Evolutionary conservation across 768 basidiomycete species (phyloP).

Genomic region (Mycena filopes): DNA sequence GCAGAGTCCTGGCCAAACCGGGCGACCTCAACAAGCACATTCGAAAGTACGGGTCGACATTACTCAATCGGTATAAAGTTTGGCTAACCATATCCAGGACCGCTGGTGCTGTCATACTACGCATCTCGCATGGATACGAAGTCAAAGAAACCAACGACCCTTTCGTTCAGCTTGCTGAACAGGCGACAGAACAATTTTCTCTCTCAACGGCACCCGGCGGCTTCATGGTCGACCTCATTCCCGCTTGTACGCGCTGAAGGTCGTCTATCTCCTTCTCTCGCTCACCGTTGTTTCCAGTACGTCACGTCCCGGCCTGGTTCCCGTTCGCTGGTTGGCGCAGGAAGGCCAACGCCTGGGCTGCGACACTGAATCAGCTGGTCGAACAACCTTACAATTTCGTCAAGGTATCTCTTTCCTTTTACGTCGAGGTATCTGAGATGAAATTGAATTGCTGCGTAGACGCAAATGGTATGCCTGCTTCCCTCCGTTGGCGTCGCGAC

Average conservation of each 20-base stretch:
- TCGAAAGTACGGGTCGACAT: constrained; percentile 51
- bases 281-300: constrained; percentile 50
- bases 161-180: constrained; percentile 62
- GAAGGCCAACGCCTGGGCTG: constrained; percentile 63
- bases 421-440: no score
- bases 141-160: constrained; percentile 62
- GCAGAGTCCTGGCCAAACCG: constrained; percentile 59
- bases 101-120: constrained; percentile 63
- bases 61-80: not conserved
- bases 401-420: no score
- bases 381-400: constrained; percentile 66
- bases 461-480: constrained; percentile 59
- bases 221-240: constrained; percentile 63
- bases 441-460: no score
- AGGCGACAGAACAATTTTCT: constrained; percentile 65
- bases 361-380: constrained; percentile 65
- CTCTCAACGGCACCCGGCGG: constrained; percentile 62
- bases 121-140: constrained; percentile 65
- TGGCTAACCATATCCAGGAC: constrained; percentile 45
- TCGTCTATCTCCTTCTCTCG: constrained; percentile 14
- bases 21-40: constrained; percentile 57
- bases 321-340: constrained; percentile 70
- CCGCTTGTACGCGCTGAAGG: constrained; percentile 49
- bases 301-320: constrained; percentile 69
- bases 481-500: constrained; percentile 28